phyloP scores from a whole-genome alignment of 768 basidiomycete species.

The Cystobasidium ongulense region DNA sequence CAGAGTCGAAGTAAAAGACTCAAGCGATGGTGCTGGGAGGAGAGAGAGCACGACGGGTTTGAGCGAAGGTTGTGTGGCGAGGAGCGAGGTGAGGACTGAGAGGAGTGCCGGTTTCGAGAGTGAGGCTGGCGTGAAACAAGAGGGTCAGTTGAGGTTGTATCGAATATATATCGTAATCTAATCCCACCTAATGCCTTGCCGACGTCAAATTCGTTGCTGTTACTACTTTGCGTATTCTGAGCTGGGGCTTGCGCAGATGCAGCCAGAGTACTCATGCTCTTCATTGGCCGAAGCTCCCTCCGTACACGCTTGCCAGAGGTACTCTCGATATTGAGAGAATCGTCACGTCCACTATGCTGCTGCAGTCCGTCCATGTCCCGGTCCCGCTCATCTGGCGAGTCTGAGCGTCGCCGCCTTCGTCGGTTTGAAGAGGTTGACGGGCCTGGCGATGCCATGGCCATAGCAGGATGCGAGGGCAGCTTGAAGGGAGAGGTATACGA shows the following conservation, averaged over 20 bases:
- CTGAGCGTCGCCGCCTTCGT: slow-evolving; percentile 23
- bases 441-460: background rate
- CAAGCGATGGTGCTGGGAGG: slow-evolving; percentile 36
- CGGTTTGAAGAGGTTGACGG: slow-evolving; percentile 7
- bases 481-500: background rate
- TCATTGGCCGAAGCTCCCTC: background rate
- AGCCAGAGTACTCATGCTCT: background rate
- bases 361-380: slow-evolving; percentile 14
- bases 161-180: background rate
- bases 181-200: slow-evolving; percentile 40
- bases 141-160: background rate
- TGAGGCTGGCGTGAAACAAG: slow-evolving; percentile 29
- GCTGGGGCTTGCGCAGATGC: background rate
- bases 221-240: background rate
- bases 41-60: slow-evolving; percentile 33
- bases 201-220: slow-evolving; percentile 32
- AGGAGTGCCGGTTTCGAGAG: slow-evolving; percentile 38
- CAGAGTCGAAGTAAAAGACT: slow-evolving; percentile 21
- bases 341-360: background rate
- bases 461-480: background rate
- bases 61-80: slow-evolving; percentile 35
- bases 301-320: slow-evolving; percentile 7
- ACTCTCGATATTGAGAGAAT: background rate
- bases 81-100: slow-evolving; percentile 37
- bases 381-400: slow-evolving; percentile 13